Evolutionary conservation across 23 red algal genomes (phyloP).

Genomic region (Gracilariopsis chorda): DNA sequence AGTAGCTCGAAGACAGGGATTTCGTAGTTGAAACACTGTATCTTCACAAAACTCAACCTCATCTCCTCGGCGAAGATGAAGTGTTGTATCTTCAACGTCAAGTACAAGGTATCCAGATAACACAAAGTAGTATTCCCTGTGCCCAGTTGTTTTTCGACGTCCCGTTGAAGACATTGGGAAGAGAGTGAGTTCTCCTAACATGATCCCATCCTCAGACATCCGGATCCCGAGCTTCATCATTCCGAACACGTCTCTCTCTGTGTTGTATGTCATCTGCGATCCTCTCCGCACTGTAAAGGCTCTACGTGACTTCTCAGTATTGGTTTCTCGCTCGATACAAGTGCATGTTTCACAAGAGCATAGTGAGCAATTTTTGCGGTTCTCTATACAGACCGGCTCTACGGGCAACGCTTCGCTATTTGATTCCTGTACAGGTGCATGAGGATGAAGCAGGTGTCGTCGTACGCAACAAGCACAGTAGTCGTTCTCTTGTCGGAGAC

Average conservation of each 20-base stretch:
- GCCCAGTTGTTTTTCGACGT: background rate
- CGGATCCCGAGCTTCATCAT: conserved; percentile 10
- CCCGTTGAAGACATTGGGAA: background rate
- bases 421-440: too few species aligned
- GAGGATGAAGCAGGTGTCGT: too few species aligned
- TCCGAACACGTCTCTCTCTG: background rate
- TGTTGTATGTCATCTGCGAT: background rate
- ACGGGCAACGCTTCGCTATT: background rate
- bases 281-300: background rate
- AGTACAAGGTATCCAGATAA: conserved; percentile 2
- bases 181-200: background rate
- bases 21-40: background rate
- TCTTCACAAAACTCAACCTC: background rate
- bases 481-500: too few species aligned
- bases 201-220: background rate
- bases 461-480: too few species aligned
- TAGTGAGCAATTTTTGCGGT: background rate
- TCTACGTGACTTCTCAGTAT: background rate
- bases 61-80: background rate
- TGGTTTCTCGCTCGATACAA: background rate
- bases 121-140: background rate
- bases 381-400: background rate
- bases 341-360: background rate
- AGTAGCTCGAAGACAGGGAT: background rate
- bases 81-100: background rate